Conservation (phyloP, 2,329 filamentous ascomycete species). For the Scytalidium sp. region DNA sequence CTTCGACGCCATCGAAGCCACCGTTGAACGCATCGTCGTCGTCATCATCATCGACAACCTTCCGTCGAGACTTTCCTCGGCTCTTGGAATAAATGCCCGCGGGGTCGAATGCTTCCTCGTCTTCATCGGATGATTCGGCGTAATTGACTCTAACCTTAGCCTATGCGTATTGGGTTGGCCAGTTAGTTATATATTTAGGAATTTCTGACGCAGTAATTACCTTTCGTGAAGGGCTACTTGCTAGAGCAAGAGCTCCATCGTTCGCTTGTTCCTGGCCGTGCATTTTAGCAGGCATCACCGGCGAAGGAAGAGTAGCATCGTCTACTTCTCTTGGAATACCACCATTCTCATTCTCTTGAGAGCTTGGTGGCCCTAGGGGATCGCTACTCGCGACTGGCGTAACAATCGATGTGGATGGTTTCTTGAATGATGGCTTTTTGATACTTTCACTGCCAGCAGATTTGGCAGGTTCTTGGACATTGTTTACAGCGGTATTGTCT, state of each 20-base stretch:
- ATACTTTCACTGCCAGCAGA: constrained; percentile 23
- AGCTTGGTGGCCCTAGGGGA: constrained; percentile 62
- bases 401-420: constrained; percentile 36
- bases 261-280: constrained; percentile 38
- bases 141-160: constrained; percentile 71
- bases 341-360: constrained; percentile 59
- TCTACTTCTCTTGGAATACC: constrained; percentile 42
- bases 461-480: constrained; percentile 29
- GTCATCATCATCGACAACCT: constrained; percentile 62
- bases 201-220: constrained; percentile 42
- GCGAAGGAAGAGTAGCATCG: constrained; percentile 45
- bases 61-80: constrained; percentile 51
- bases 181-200: neutral
- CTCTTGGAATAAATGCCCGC: constrained; percentile 32
- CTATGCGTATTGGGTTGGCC: constrained; percentile 30
- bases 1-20: constrained; percentile 55
- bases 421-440: constrained; percentile 38
- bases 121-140: constrained; percentile 78
- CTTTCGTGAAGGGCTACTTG: constrained; percentile 77
- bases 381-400: constrained; percentile 84
- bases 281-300: constrained; percentile 39
- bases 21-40: constrained; percentile 68
- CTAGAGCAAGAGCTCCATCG: constrained; percentile 37
- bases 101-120: constrained; percentile 55
- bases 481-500: constrained; percentile 31